A percentile compares a stretch with the other conserved stretches of the same genome.
These are phyloP conservation scores for Hysterangium stoloniferum DNA, from an alignment of 768 basidiomycete genomes.

Conservation along the genomic window DNA sequence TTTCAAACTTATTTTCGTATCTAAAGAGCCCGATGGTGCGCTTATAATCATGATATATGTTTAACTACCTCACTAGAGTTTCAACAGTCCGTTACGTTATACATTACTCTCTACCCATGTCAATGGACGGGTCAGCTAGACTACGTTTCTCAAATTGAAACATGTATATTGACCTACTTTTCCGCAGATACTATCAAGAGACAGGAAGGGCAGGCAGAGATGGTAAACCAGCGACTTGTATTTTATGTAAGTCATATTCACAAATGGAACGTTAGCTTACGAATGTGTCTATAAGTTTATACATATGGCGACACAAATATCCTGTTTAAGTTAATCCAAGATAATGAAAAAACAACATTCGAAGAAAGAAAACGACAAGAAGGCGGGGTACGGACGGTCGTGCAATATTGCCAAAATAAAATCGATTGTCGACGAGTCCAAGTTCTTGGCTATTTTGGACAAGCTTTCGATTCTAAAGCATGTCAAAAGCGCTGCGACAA, in stretches of 20 bases:
- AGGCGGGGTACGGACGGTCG: constrained; percentile 57
- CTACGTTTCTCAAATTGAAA: neutral
- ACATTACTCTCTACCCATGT: constrained; percentile 75
- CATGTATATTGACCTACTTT: constrained; percentile 11
- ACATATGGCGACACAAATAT: constrained; percentile 47
- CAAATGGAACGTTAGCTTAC: neutral
- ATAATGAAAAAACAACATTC: constrained; percentile 39
- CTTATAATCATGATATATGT: too few species aligned
- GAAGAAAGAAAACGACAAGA: constrained; percentile 59
- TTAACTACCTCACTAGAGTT: too few species aligned
- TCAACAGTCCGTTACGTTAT: constrained; percentile 81
- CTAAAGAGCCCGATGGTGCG: constrained; percentile 20
- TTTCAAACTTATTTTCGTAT: neutral
- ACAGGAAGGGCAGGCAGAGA: constrained; percentile 96
- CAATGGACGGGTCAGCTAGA: constrained; percentile 64
- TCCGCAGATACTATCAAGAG: constrained; percentile 79
- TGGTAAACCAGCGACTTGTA: constrained; percentile 72
- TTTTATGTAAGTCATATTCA: constrained; percentile 60
- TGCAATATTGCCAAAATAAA: constrained; percentile 73
- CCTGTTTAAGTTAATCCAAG: constrained; percentile 54
- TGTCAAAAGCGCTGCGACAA: constrained; percentile 81
- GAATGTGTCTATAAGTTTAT: constrained; percentile 49
- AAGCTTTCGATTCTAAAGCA: constrained; percentile 58
- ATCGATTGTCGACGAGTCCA: constrained; percentile 83
- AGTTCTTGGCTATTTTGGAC: constrained; percentile 83